These are phyloP conservation scores for Hippophae rhamnoides DNA, from an alignment of 306 rosid genomes.

Conservation along the genomic window DNA sequence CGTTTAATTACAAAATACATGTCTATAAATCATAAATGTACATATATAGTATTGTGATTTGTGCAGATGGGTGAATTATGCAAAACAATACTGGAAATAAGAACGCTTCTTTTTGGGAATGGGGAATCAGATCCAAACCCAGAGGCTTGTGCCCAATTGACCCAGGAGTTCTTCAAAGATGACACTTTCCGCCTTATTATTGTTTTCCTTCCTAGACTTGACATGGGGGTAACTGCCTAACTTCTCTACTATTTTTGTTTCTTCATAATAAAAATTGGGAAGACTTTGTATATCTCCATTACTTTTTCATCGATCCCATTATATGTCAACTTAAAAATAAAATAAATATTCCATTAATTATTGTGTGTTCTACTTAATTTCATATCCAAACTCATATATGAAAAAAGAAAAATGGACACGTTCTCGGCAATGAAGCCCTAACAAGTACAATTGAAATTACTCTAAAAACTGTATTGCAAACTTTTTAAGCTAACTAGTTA, in stretches of 20 bases:
- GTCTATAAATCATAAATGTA: not conserved
- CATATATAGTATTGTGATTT: slow-evolving; percentile 22
- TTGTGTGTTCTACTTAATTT: too few species aligned
- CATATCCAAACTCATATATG: too few species aligned
- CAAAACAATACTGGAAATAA: slow-evolving; percentile 78
- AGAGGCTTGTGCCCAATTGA: slow-evolving; percentile 84
- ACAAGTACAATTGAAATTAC: too few species aligned
- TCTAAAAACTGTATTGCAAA: too few species aligned
- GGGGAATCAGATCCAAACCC: slow-evolving; percentile 92
- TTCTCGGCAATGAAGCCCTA: too few species aligned
- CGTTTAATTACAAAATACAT: not conserved
- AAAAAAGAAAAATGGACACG: too few species aligned
- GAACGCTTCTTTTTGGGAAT: slow-evolving; percentile 75
- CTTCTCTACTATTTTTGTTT: not conserved
- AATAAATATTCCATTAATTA: too few species aligned
- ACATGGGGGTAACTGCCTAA: slow-evolving; percentile 61
- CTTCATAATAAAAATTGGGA: not conserved
- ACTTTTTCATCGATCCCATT: not conserved
- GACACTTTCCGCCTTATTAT: slow-evolving; percentile 64
- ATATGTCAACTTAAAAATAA: too few species aligned
- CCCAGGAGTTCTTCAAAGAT: slow-evolving; percentile 86
- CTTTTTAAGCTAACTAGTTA: too few species aligned
- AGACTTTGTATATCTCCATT: not conserved
- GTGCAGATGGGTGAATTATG: slow-evolving; percentile 60
- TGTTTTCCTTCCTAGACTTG: slow-evolving; percentile 68